Conservation (phyloP, 2,329 filamentous ascomycete genomes). For the Cladosporium sp. region DNA sequence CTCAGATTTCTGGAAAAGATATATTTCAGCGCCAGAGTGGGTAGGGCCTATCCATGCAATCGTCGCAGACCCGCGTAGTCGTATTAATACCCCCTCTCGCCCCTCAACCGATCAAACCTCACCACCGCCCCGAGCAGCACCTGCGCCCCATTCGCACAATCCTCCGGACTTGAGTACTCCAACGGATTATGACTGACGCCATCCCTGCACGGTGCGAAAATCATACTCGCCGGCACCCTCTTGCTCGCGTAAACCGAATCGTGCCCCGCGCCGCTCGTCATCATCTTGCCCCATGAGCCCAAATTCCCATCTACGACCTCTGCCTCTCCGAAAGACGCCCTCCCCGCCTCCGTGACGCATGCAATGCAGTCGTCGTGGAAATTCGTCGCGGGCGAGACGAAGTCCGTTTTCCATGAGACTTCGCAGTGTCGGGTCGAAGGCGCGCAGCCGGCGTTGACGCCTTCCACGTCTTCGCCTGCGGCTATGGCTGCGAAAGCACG, state of each 20-base stretch:
- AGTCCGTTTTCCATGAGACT: conserved; percentile 59
- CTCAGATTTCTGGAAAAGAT: no score
- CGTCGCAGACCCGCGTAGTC: no score
- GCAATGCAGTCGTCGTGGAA: conserved; percentile 66
- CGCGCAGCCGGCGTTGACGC: conserved; percentile 40
- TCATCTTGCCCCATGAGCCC: conserved; percentile 38
- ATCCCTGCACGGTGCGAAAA: conserved; percentile 45
- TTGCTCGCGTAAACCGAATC: conserved; percentile 48
- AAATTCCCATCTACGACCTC: conserved; percentile 28
- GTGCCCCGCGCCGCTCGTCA: conserved; percentile 63
- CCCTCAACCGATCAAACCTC: conserved; percentile 39
- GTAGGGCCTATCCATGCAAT: no score
- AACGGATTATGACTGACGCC: conserved; percentile 46
- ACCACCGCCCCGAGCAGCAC: conserved; percentile 49
- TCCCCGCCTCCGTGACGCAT: conserved; percentile 59
- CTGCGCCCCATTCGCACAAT: conserved; percentile 45
- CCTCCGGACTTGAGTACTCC: conserved; percentile 44
- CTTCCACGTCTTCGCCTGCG: conserved; percentile 50
- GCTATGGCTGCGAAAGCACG: conserved; percentile 59
- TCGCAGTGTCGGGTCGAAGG: conserved; percentile 39
- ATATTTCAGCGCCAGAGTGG: no score
- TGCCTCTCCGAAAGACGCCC: conserved; percentile 47
- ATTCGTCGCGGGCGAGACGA: conserved; percentile 56
- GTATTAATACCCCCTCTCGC: neutral
- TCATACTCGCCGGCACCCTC: conserved; percentile 45